Base-by-base conservation (phyloP, 768 basidiomycete genomes). In the Tulasnella sp. region DNA sequence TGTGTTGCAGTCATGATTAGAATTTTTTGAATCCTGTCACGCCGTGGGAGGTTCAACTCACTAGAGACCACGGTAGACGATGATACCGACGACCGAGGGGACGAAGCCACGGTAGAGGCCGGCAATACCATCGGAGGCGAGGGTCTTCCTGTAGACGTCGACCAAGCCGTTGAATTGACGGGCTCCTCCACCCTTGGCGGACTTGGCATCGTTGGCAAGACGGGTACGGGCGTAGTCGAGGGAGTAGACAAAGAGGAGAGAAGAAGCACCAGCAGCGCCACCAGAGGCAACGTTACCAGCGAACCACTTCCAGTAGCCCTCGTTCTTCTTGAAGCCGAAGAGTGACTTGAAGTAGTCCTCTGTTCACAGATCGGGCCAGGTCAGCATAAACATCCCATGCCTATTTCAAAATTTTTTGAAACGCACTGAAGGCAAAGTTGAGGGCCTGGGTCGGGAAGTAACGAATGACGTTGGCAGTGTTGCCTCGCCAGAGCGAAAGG, bases 381-480 rank as follows among this genome's bases (percentile, higher is more conserved):
- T 78, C 39, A 78, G 56, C 34, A 31, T 62, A 74, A 36, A 76
- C 34, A 74, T 62, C 79, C 73, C 75, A 74, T 38, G 79, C n/a
- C 16, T 71, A 62, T 73, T 39, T 27, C 39, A 74, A 81, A 76
- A 68, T 44, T 76, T 31, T 24, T n/a, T 21, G 38, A 83, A 58
- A 91, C 96, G 83, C 83, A 98, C 94, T 99, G 93, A 98, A 99
- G 86, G 97, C 97, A 84, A 99, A 99, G 94, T 99, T 99, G 84
- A 99, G 88, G 56, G 98, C 98, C 87, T 99, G 97, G 79, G 98
- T 99, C 76, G 98, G 98, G 96, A 99, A 99, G 94, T 99, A 99
- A 86, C 98, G 97, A 89, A 99, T 98, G 88, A 99, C 98, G 88
- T 99, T 99, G 91, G 98, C 97, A 80, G 97, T 99, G 92, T 99